Percentiles rank a stretch among this genome's conserved stretches.
phyloP scores from a whole-genome alignment of 2,329 filamentous ascomycete species.

The Phoma sp. region DNA sequence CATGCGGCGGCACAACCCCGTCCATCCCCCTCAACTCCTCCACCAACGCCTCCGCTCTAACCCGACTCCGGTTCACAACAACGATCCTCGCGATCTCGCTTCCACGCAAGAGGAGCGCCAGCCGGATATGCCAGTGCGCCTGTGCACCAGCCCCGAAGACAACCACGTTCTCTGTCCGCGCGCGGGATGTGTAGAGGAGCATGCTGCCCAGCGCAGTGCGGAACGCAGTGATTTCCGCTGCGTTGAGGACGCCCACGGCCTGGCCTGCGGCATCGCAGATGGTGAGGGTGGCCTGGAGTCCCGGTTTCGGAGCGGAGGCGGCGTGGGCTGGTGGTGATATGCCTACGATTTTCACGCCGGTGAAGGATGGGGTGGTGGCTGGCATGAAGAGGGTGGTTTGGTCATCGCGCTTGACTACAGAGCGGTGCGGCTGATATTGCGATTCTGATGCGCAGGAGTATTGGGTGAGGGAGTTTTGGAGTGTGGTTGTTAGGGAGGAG shows the following conservation, averaged over 20 bases:
- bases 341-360: slow-evolving; percentile 76
- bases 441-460: slow-evolving; percentile 29
- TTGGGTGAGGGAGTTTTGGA: slow-evolving; percentile 37
- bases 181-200: slow-evolving; percentile 54
- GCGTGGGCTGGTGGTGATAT: slow-evolving; percentile 53
- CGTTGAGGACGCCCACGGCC: slow-evolving; percentile 72
- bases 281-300: slow-evolving; percentile 70
- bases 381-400: slow-evolving; percentile 76
- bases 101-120: slow-evolving; percentile 49
- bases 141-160: slow-evolving; percentile 59
- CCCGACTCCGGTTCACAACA: slow-evolving; percentile 30
- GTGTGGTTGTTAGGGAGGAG: neutral
- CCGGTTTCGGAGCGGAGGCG: slow-evolving; percentile 26
- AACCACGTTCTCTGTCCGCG: slow-evolving; percentile 43
- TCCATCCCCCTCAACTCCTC: neutral
- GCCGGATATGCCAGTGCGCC: slow-evolving; percentile 57
- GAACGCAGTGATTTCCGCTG: slow-evolving; percentile 77
- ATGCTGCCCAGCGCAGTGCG: slow-evolving; percentile 76
- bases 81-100: slow-evolving; percentile 41
- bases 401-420: slow-evolving; percentile 47
- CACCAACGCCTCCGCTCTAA: slow-evolving; percentile 18
- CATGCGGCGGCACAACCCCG: neutral
- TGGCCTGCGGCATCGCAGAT: slow-evolving; percentile 58
- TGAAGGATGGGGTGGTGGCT: slow-evolving; percentile 66
- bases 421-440: slow-evolving; percentile 53